Conservation (phyloP, 345 rosid genomes). For the Hypericum androsaemum region DNA sequence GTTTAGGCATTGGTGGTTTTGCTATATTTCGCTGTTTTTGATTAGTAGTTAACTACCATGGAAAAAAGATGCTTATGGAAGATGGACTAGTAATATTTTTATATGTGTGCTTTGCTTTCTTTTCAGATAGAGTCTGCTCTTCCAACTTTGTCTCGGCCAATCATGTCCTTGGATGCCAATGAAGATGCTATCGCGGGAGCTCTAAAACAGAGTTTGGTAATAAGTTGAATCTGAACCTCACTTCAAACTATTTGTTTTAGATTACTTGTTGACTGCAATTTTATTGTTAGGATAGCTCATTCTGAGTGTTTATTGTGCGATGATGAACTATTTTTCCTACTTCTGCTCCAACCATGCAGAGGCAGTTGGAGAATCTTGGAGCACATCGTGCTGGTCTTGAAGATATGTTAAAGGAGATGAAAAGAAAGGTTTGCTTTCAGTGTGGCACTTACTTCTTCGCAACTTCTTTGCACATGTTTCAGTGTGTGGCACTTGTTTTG, state of each 20-base stretch:
- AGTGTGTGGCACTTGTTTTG: too few species aligned
- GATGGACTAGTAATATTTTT: neutral
- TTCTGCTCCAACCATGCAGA: conserved; percentile 39
- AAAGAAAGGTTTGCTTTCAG: conserved; percentile 59
- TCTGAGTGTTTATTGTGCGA: too few species aligned
- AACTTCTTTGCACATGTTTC: too few species aligned
- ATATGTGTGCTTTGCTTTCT: conserved; percentile 13
- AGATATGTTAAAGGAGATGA: conserved; percentile 98
- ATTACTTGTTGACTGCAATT: neutral
- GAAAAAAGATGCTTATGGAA: neutral
- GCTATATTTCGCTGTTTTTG: too few species aligned
- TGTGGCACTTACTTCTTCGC: neutral
- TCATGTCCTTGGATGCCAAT: conserved; percentile 91
- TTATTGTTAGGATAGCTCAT: neutral
- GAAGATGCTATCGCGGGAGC: conserved; percentile 94
- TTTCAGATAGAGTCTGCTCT: conserved; percentile 84
- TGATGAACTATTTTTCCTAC: neutral
- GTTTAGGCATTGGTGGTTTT: too few species aligned
- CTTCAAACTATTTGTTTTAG: neutral
- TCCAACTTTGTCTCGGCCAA: conserved; percentile 84
- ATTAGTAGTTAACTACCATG: too few species aligned
- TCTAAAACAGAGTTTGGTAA: conserved; percentile 90
- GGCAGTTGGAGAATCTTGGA: conserved; percentile 94
- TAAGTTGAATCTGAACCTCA: conserved; percentile 9
- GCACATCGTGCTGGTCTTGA: conserved; percentile 98